Conservation (phyloP, 164 flowering plant species). For the Annona squamosa region DNA sequence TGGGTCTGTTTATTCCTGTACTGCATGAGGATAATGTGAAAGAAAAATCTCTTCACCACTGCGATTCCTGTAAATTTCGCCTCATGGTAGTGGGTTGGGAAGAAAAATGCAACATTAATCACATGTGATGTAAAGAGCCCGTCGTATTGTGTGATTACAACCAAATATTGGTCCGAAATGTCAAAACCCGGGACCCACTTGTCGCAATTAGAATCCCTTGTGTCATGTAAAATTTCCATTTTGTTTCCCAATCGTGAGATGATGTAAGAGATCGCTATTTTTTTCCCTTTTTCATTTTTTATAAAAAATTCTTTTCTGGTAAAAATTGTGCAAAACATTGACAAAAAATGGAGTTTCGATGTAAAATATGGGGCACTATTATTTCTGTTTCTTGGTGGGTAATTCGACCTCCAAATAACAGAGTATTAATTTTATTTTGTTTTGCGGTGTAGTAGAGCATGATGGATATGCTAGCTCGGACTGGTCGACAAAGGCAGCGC, state of each 20-base stretch:
- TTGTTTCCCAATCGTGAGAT: not conserved
- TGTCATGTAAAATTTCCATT: not conserved
- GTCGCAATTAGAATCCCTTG: not conserved
- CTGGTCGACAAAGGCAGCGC: constrained; percentile 8
- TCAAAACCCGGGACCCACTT: not conserved
- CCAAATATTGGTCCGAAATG: not conserved
- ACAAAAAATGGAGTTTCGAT: not conserved
- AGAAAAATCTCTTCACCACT: not conserved
- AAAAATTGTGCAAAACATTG: not conserved
- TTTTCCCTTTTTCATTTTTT: not conserved
- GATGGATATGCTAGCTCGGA: constrained; percentile 10
- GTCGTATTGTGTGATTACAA: not conserved
- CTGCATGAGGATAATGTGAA: not conserved
- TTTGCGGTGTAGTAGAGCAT: not conserved
- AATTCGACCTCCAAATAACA: no score
- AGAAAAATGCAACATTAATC: not conserved
- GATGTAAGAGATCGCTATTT: not conserved
- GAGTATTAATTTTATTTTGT: not conserved
- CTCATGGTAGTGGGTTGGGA: not conserved
- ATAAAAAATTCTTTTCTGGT: not conserved
- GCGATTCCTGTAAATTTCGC: not conserved
- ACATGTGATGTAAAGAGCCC: not conserved
- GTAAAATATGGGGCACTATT: not conserved
- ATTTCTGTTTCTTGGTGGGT: not conserved
- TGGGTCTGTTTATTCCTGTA: not conserved